phyloP scores from a whole-genome alignment of 106 monocot genomes.

The Dioscorea dumetorum region DNA sequence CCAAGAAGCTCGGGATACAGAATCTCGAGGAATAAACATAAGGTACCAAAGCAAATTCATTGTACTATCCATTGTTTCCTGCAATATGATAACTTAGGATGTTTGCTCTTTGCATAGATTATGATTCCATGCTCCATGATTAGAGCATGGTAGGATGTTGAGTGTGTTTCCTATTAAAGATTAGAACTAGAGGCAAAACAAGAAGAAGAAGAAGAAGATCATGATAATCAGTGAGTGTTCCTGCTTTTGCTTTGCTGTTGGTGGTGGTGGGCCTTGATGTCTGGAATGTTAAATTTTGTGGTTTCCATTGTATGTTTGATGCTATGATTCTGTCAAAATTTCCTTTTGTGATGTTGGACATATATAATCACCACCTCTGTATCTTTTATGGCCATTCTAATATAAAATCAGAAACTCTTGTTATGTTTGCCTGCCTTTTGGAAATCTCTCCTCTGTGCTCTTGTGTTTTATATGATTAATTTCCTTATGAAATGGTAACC shows the following conservation, averaged over 20 bases:
- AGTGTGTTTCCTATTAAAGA: slow-evolving; percentile 4
- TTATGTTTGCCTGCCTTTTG: slow-evolving; percentile 15
- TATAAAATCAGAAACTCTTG: slow-evolving; percentile 4
- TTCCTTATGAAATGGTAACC: not conserved
- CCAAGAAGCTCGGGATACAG: slow-evolving; percentile 53
- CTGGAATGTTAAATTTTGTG: not conserved
- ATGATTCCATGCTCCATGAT: not conserved
- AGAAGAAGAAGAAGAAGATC: not conserved
- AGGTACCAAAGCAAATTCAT: not conserved
- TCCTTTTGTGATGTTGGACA: slow-evolving; percentile 7
- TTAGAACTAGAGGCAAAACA: not conserved
- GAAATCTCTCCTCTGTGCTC: slow-evolving; percentile 1
- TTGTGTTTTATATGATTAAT: not conserved
- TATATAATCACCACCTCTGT: not conserved
- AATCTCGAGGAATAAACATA: slow-evolving; percentile 19
- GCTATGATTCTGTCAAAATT: slow-evolving; percentile 11
- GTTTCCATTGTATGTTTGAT: slow-evolving; percentile 4
- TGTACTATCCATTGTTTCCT: not conserved
- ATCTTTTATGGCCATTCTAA: slow-evolving; percentile 2
- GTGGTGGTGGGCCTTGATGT: slow-evolving; percentile 1
- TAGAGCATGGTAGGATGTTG: slow-evolving; percentile 1
- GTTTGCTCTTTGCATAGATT: not conserved
- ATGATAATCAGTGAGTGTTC: too few relatives aligned
- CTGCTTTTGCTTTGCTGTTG: slow-evolving; percentile 17
- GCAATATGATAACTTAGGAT: not conserved